These are phyloP conservation scores for Aspergillus floridensis DNA, from an alignment of 2,329 filamentous ascomycete genomes.

Conservation along the genomic window DNA sequence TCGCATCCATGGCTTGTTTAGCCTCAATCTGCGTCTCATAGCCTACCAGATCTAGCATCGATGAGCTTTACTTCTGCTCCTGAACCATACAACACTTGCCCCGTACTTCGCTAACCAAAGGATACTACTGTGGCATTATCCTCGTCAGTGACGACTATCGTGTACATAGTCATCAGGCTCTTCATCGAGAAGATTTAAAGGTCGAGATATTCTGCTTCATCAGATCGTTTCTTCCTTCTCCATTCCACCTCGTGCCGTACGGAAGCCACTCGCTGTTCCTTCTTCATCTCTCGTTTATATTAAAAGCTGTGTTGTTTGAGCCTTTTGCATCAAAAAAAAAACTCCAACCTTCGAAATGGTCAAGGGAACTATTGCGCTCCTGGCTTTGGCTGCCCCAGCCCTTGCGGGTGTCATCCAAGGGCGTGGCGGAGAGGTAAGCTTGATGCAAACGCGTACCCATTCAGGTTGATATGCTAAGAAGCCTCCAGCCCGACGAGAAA, in stretches of 20 bases:
- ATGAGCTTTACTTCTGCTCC: slow-evolving; percentile 11
- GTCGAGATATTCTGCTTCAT: slow-evolving; percentile 9
- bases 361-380: slow-evolving; percentile 33
- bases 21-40: slow-evolving; percentile 4
- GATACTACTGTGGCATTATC: slow-evolving; percentile 29
- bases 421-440: slow-evolving; percentile 11
- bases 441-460: background rate
- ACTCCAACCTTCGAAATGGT: slow-evolving; percentile 33
- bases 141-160: slow-evolving; percentile 17
- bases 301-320: slow-evolving; percentile 15
- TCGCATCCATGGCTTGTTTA: slow-evolving; percentile 18
- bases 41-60: slow-evolving; percentile 9
- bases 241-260: slow-evolving; percentile 17
- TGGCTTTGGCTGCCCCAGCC: slow-evolving; percentile 37
- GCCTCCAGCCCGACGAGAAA: background rate
- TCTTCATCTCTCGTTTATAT: slow-evolving; percentile 23
- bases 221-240: slow-evolving; percentile 9
- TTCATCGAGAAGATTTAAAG: slow-evolving; percentile 27
- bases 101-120: slow-evolving; percentile 18
- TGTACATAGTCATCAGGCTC: slow-evolving; percentile 14
- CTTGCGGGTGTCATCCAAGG: slow-evolving; percentile 34
- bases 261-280: slow-evolving; percentile 21
- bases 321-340: slow-evolving; percentile 8
- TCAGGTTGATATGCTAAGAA: background rate
- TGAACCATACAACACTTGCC: slow-evolving; percentile 9